Evolutionary conservation across 1,139 yeast species (phyloP), one percentile per base, ranked within the genome.

Genomic region (Debaryomyces fabryi): DNA sequence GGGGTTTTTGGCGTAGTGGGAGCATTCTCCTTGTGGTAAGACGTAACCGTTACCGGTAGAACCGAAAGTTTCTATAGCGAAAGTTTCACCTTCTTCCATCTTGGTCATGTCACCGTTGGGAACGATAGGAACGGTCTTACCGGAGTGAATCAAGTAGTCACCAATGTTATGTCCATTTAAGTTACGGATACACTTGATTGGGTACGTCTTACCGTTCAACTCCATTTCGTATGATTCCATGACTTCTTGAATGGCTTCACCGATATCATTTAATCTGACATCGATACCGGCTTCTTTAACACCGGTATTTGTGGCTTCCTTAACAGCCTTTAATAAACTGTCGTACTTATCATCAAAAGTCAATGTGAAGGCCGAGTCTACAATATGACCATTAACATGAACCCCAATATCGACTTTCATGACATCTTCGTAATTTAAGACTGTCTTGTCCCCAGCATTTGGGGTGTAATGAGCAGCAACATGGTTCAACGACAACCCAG

Each of bases 401-500:
- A 93, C 97, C 54, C 99, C 99, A 62, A 92, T 84, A 67, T 93
- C 99, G 33, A 93, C 96, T 72, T 95, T 95, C 91, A 93, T 84
- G 44, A 93, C 97, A 68, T 93, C 99, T 54, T 88, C 96, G 59
- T 89, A 83, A 50, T 79, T 76, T 57, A 93, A 74, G 1, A 87
- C 87, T 8, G 88, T 79, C 59, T 84, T 89, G 68, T 95, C 99
- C 16, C 97, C 97, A 15, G 96, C 86, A 69, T 93, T 93, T 16
- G 99, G 99, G 0, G 98, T 92, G 68, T 91, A 93, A 67, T 95
- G 99, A 0, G 99, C 99, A 27, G 99, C 99, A 59, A 91, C 87
- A 64, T 92, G 89, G 69, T 93, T 95, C 55, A 92, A 71, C 0
- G 97, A 89, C 45, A 95, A 79, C 48, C 99, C 99, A 9, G 98